Percentiles rank a stretch among this genome's conserved stretches.
Evolutionary conservation across 1,284 basidiomycete species (phyloP).

Genomic region (Moesziomyces sp.): DNA sequence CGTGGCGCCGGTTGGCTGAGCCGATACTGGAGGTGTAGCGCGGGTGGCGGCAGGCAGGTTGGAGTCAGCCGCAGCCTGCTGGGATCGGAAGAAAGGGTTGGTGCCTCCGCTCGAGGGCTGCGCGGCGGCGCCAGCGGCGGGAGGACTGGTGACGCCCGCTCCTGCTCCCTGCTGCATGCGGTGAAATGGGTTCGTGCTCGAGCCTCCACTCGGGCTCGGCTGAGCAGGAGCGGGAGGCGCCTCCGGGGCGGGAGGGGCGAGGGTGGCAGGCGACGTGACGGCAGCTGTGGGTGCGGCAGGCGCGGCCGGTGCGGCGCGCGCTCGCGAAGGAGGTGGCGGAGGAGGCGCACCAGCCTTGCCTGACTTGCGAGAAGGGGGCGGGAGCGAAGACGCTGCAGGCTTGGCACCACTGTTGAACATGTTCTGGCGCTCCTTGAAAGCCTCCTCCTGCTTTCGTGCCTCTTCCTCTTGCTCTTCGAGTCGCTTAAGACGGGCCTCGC

Average conservation of each 20-base stretch:
- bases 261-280: slow-evolving; percentile 16
- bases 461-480: slow-evolving; percentile 64
- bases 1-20: slow-evolving; percentile 41
- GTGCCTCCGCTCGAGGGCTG: slow-evolving; percentile 40
- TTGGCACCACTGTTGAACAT: slow-evolving; percentile 46
- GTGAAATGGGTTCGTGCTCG: slow-evolving; percentile 62
- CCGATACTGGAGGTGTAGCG: slow-evolving; percentile 44
- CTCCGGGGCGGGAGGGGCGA: slow-evolving; percentile 15
- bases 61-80: slow-evolving; percentile 28
- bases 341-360: slow-evolving; percentile 39
- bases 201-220: slow-evolving; percentile 28
- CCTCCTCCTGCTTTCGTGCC: slow-evolving; percentile 55
- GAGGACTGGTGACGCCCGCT: slow-evolving; percentile 22
- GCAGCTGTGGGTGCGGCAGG: slow-evolving; percentile 41
- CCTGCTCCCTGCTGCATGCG: slow-evolving; percentile 55
- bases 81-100: slow-evolving; percentile 62
- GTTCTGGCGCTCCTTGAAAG: slow-evolving; percentile 59
- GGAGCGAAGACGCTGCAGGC: slow-evolving; percentile 43
- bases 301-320: slow-evolving; percentile 43
- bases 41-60: slow-evolving; percentile 44
- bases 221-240: slow-evolving; percentile 30
- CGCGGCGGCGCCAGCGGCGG: slow-evolving; percentile 24
- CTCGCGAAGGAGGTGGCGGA: slow-evolving; percentile 43
- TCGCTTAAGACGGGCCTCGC: slow-evolving; percentile 53
- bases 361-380: slow-evolving; percentile 51